Conservation (phyloP, 305 asterid genomes). For the Solanum hybrid region DNA sequence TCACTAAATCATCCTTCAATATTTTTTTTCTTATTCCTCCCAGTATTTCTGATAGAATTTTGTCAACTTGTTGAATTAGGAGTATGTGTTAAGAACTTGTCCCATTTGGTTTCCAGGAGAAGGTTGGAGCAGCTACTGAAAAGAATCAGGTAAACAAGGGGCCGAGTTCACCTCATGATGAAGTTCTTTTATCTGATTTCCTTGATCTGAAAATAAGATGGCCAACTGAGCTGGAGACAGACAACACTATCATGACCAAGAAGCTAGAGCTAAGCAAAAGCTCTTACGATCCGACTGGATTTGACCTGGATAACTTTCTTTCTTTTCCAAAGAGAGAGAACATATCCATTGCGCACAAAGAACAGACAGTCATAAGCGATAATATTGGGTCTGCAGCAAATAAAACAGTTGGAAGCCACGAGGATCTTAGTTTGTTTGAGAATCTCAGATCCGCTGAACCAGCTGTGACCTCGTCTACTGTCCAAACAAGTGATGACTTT, state of each 20-base stretch:
- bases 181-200: conserved; percentile 44
- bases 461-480: conserved; percentile 25
- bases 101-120: conserved; percentile 49
- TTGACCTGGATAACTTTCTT: conserved; percentile 55
- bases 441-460: conserved; percentile 32
- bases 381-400: conserved; percentile 17
- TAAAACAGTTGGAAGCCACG: conserved; percentile 29
- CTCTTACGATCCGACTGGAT: conserved; percentile 30
- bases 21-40: not conserved
- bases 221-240: conserved; percentile 39
- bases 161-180: conserved; percentile 31
- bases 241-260: conserved; percentile 19
- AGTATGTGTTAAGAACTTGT: not conserved
- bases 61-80: not conserved
- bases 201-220: conserved; percentile 46
- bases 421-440: conserved; percentile 40
- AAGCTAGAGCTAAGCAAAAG: conserved; percentile 25
- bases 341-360: conserved; percentile 22
- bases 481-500: conserved; percentile 20
- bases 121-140: conserved; percentile 30
- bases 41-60: not conserved
- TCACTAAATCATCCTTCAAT: not conserved
- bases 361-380: conserved; percentile 18
- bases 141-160: conserved; percentile 34
- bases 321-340: conserved; percentile 21